phyloP scores from a whole-genome alignment of 2,329 filamentous ascomycete species.

The Exophiala spinifera region DNA sequence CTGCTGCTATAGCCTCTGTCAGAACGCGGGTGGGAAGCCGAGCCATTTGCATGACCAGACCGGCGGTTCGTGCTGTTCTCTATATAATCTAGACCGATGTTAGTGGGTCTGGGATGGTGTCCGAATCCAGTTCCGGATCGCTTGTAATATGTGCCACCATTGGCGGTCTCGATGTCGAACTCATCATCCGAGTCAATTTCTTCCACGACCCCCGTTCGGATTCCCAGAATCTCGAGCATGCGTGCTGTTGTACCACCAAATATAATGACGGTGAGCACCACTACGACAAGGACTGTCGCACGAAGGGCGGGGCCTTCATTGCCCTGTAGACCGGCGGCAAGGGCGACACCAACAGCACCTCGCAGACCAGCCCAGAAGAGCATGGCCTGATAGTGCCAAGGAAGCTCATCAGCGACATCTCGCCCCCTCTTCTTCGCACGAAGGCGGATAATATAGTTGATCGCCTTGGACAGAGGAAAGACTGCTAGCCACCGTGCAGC shows the following conservation, averaged over 20 bases:
- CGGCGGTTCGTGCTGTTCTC: conserved; percentile 33
- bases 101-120: conserved; percentile 66
- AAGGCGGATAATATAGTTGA: conserved; percentile 92
- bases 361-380: conserved; percentile 98
- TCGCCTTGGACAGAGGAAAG: conserved; percentile 82
- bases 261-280: conserved; percentile 96
- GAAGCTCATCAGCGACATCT: conserved; percentile 80
- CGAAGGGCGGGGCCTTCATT: conserved; percentile 78
- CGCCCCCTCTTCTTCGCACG: conserved; percentile 71
- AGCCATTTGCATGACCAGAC: conserved; percentile 33
- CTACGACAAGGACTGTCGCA: conserved; percentile 94
- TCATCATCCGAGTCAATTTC: conserved; percentile 98
- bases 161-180: conserved; percentile 86
- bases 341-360: conserved; percentile 89
- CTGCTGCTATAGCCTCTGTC: conserved; percentile 56
- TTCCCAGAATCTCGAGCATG: conserved; percentile 97
- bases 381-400: conserved; percentile 97
- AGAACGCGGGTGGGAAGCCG: conserved; percentile 16
- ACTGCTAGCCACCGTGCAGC: conserved; percentile 89
- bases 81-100: conserved; percentile 53
- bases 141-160: conserved; percentile 73
- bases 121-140: conserved; percentile 74
- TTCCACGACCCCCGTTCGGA: conserved; percentile 91
- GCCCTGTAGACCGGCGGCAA: conserved; percentile 83
- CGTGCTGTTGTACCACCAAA: conserved; percentile 95